Percentiles rank a stretch among this genome's conserved stretches.
Evolutionary conservation across 306 rosid species (phyloP).

Genomic region (Malus sieversii): DNA sequence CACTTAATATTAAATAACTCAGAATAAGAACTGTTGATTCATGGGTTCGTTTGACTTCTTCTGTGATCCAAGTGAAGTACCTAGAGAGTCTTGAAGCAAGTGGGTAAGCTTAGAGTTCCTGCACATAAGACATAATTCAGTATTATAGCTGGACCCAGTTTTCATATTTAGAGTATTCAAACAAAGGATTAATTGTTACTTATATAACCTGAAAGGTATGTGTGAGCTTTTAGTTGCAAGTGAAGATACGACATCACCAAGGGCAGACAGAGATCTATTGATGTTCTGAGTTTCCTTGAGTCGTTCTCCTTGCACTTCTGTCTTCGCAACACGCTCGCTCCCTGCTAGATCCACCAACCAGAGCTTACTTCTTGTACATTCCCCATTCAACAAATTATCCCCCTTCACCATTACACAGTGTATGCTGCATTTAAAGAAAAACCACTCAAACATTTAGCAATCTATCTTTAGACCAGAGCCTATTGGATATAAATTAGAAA

Average conservation of each 20-base stretch:
- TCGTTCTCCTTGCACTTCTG: constrained; percentile 95
- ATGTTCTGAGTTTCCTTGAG: constrained; percentile 94
- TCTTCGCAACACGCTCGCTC: constrained; percentile 87
- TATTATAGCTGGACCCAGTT: neutral
- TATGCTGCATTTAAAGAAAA: constrained; percentile 48
- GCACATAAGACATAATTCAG: constrained; percentile 19
- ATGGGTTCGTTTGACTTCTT: neutral
- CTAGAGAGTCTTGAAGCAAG: constrained; percentile 95
- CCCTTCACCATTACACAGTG: constrained; percentile 99
- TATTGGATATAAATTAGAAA: neutral
- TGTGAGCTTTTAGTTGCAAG: constrained; percentile 88
- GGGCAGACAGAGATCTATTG: constrained; percentile 91
- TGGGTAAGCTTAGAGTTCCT: constrained; percentile 99
- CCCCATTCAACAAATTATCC: constrained; percentile 80
- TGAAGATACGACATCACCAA: constrained; percentile 95
- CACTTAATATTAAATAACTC: neutral
- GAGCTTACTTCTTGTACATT: constrained; percentile 82
- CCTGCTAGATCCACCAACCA: constrained; percentile 99
- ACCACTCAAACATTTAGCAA: constrained; percentile 13
- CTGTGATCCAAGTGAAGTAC: constrained; percentile 29
- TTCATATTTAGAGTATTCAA: constrained; percentile 7
- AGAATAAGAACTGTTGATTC: neutral
- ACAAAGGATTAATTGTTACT: constrained; percentile 4
- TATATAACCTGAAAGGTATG: constrained; percentile 76
- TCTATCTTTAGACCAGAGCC: constrained; percentile 1